Conservation (phyloP, 1,284 basidiomycete species). For the Boletus smithii region DNA sequence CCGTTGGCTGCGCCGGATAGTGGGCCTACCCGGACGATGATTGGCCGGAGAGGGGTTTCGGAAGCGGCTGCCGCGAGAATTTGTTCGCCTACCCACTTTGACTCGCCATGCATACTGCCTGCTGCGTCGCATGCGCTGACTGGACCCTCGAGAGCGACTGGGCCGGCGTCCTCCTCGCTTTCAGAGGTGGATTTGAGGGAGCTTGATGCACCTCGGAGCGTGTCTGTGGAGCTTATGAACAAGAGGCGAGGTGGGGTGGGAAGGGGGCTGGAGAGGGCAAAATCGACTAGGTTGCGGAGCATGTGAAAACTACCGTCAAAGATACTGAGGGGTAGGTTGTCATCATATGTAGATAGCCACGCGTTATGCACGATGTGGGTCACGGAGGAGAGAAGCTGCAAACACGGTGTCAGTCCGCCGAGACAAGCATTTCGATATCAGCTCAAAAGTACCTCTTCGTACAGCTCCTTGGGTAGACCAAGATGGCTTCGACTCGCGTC, state of each 20-base stretch:
- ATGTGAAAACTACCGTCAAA: constrained; percentile 18
- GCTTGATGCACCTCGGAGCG: background rate
- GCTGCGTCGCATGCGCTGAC: constrained; percentile 28
- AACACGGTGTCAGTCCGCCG: background rate
- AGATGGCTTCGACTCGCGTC: background rate
- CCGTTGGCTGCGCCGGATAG: constrained; percentile 33
- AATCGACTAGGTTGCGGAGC: constrained; percentile 40
- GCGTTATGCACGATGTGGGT: constrained; percentile 30
- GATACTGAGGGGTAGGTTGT: background rate
- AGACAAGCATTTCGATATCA: background rate
- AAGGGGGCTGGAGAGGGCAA: constrained; percentile 35
- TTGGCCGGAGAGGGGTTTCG: constrained; percentile 24
- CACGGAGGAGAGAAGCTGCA: constrained; percentile 18
- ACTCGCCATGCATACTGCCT: constrained; percentile 40
- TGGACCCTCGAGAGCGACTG: constrained; percentile 2
- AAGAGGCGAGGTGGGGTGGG: constrained; percentile 30
- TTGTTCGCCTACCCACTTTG: constrained; percentile 45
- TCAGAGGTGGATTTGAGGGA: background rate
- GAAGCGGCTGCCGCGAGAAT: constrained; percentile 31
- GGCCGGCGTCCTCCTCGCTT: background rate
- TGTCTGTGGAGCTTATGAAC: constrained; percentile 36
- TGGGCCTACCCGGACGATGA: constrained; percentile 40
- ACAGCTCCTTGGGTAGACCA: constrained; percentile 9
- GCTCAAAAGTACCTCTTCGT: background rate
- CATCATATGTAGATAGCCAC: constrained; percentile 26